Percentiles rank a stretch among this genome's conserved stretches.
Evolutionary conservation across 768 basidiomycete genomes (phyloP).

Genomic region (Termitomyces sp.): DNA sequence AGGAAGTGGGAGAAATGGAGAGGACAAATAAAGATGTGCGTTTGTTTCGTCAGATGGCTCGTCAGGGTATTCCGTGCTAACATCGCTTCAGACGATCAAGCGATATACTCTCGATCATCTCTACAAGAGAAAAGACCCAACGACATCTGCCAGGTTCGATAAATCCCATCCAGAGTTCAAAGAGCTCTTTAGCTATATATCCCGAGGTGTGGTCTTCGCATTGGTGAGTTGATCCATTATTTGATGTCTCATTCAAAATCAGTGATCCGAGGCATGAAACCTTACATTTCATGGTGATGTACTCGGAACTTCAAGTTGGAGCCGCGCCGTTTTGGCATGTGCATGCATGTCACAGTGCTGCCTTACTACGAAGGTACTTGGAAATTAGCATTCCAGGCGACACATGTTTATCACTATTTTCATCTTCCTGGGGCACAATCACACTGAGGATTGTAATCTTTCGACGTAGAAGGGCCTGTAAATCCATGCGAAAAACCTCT

Average conservation of each 20-base stretch:
- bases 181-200: constrained; percentile 42
- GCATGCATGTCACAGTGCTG: background rate
- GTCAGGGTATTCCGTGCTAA: background rate
- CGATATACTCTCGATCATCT: constrained; percentile 37
- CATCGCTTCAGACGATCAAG: constrained; percentile 37
- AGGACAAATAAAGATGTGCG: constrained; percentile 60
- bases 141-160: constrained; percentile 23
- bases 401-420: background rate
- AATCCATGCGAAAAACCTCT: no score
- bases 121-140: constrained; percentile 33
- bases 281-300: background rate
- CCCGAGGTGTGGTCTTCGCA: constrained; percentile 48
- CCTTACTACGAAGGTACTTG: background rate
- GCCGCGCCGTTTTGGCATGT: background rate
- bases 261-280: background rate
- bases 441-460: no score
- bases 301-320: background rate
- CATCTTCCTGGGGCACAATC: no score
- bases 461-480: no score
- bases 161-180: constrained; percentile 51
- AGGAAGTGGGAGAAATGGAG: constrained; percentile 34
- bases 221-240: constrained; percentile 29
- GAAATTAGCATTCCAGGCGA: background rate
- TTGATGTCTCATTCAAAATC: background rate
- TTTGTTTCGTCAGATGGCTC: constrained; percentile 14